Conservation (phyloP, 306 rosid genomes). For the Myrica gale region DNA sequence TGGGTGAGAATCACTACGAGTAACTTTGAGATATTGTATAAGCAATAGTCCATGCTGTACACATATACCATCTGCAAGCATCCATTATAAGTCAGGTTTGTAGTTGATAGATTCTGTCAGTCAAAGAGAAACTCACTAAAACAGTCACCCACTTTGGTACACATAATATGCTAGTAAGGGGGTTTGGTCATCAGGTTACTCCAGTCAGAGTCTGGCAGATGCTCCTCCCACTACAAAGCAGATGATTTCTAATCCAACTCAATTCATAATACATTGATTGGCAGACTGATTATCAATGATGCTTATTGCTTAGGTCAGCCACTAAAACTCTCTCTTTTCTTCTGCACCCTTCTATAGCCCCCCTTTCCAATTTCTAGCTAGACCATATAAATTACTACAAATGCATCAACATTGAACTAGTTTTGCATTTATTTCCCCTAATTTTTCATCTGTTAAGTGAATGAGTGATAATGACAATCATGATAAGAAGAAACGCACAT, state of each 20-base stretch:
- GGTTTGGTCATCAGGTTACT: background rate
- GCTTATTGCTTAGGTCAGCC: background rate
- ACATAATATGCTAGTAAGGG: background rate
- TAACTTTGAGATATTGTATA: background rate
- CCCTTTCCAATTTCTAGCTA: background rate
- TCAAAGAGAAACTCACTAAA: background rate
- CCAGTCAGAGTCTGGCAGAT: background rate
- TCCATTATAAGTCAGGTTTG: background rate
- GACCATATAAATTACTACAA: background rate
- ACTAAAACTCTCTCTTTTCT: background rate
- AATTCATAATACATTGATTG: background rate
- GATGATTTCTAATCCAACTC: background rate
- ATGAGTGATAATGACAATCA: background rate
- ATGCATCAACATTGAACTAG: background rate
- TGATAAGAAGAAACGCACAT: conserved; percentile 15
- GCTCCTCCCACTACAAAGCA: background rate
- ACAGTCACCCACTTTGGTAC: background rate
- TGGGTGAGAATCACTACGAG: background rate
- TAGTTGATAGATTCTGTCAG: background rate
- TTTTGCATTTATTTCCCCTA: background rate
- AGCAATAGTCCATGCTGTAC: background rate
- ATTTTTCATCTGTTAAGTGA: background rate
- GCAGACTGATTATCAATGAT: background rate
- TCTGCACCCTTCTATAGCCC: background rate
- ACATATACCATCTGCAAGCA: background rate